These are phyloP conservation scores for Fusarium pseudonygamai DNA, from an alignment of 2,329 filamentous ascomycete genomes.

Conservation along the genomic window DNA sequence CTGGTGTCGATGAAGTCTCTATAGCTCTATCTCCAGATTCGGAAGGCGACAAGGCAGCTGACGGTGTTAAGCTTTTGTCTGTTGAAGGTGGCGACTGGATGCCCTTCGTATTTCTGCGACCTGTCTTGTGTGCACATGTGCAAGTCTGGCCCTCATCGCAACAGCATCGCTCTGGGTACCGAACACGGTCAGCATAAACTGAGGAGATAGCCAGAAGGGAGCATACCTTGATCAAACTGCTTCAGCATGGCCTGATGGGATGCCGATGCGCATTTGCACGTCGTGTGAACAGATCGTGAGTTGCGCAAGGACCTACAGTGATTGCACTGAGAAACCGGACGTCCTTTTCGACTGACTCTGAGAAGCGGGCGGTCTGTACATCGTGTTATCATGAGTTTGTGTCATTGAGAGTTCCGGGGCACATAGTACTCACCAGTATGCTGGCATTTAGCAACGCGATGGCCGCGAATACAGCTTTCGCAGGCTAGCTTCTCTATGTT, in stretches of 20 bases:
- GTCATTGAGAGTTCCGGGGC: not conserved
- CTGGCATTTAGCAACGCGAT: slow-evolving; percentile 27
- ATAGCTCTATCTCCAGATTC: rapidly evolving
- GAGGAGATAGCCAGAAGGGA: not conserved
- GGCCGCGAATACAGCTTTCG: slow-evolving; percentile 27
- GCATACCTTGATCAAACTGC: slow-evolving; percentile 3
- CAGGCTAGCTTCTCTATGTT: slow-evolving; percentile 22
- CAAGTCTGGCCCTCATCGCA: slow-evolving; percentile 11
- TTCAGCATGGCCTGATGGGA: slow-evolving; percentile 6
- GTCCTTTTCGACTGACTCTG: slow-evolving; percentile 23
- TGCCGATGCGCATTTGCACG: slow-evolving; percentile 21
- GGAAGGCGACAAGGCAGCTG: not conserved
- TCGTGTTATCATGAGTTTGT: not conserved
- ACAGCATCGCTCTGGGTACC: not conserved
- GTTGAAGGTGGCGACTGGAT: not conserved
- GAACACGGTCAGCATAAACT: not conserved
- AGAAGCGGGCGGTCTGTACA: slow-evolving; percentile 24
- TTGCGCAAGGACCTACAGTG: slow-evolving; percentile 24
- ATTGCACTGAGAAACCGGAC: slow-evolving; percentile 26
- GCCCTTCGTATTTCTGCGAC: not conserved
- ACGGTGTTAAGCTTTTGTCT: not conserved
- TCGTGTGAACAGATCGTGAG: slow-evolving; percentile 24
- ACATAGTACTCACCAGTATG: slow-evolving; percentile 8
- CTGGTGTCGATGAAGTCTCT: not conserved
- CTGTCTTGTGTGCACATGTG: slow-evolving; percentile 9